Percentiles rank a stretch among this genome's conserved stretches.
phyloP scores from a whole-genome alignment of 768 basidiomycete species.

The Hypholoma fasciculare region DNA sequence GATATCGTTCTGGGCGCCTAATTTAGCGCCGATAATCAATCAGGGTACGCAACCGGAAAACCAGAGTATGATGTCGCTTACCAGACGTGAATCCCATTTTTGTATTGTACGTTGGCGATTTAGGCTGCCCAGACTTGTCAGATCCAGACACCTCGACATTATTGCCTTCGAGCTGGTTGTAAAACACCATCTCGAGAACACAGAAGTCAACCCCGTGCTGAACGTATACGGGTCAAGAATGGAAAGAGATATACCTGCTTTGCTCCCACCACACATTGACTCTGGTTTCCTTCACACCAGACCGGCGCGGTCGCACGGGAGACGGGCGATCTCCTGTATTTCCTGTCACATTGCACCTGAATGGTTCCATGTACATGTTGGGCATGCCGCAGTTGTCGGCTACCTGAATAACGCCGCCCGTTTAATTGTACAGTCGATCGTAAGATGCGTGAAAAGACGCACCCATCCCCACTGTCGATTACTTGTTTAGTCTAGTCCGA shows the following conservation, averaged over 20 bases:
- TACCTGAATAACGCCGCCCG: conserved; percentile 12
- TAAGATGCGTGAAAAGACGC: conserved; percentile 6
- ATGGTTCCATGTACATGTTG: conserved; percentile 47
- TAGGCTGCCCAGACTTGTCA: conserved; percentile 44
- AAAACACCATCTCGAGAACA: conserved; percentile 38
- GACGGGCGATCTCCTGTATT: conserved; percentile 29
- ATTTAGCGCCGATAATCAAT: neutral
- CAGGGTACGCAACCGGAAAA: neutral
- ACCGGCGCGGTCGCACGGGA: conserved; percentile 33
- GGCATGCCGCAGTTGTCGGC: conserved; percentile 36
- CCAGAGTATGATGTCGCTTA: conserved; percentile 3
- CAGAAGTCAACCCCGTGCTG: neutral
- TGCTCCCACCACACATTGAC: conserved; percentile 34
- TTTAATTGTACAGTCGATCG: neutral
- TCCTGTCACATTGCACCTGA: conserved; percentile 38
- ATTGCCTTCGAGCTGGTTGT: conserved; percentile 42
- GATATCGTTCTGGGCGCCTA: conserved; percentile 24
- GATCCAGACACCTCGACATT: conserved; percentile 39
- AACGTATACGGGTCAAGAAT: neutral
- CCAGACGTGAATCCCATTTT: conserved; percentile 36
- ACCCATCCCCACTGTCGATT: conserved; percentile 45
- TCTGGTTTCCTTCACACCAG: conserved; percentile 40
- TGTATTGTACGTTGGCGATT: conserved; percentile 34
- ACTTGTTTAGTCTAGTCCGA: no score
- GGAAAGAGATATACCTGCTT: conserved; percentile 31